phyloP scores from a whole-genome alignment of 176 grass and related monocot species.

The Eleusine coracana region DNA sequence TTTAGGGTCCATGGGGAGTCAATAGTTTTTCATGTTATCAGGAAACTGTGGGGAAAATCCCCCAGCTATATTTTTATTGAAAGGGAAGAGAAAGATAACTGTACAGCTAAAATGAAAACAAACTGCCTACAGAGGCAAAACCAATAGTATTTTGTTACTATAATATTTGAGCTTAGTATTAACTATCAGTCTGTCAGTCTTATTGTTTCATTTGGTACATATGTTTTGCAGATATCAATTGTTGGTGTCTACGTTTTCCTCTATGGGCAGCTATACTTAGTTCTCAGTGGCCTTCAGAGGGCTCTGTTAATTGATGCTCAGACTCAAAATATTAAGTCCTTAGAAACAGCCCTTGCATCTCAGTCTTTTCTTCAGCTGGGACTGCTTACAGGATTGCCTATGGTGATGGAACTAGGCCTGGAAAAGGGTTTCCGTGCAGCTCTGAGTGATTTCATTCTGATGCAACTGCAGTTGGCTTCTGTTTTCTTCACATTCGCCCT shows the following conservation, averaged over 20 bases:
- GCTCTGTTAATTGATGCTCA: constrained; percentile 69
- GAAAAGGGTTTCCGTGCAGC: constrained; percentile 83
- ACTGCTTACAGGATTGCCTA: constrained; percentile 91
- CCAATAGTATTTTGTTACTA: neutral
- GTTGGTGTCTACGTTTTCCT: constrained; percentile 90
- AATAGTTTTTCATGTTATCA: neutral
- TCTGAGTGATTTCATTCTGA: constrained; percentile 92
- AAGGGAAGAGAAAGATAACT: neutral
- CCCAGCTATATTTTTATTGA: neutral
- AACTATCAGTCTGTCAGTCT: constrained; percentile 24
- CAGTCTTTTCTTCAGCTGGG: constrained; percentile 97
- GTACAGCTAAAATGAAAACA: neutral
- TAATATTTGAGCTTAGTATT: constrained; percentile 11
- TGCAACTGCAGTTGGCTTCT: constrained; percentile 92
- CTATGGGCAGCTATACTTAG: constrained; percentile 90
- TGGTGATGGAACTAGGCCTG: constrained; percentile 91
- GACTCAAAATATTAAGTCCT: constrained; percentile 79
- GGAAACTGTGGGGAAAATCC: neutral
- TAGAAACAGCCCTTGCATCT: constrained; percentile 96
- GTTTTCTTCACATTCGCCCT: constrained; percentile 98
- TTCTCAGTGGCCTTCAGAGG: constrained; percentile 86
- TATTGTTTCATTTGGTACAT: constrained; percentile 34
- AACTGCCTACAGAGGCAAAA: neutral
- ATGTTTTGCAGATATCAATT: constrained; percentile 81
- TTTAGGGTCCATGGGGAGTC: neutral